phyloP scores from a whole-genome alignment of 805 yeast genomes.

The Candida manassasensis region DNA sequence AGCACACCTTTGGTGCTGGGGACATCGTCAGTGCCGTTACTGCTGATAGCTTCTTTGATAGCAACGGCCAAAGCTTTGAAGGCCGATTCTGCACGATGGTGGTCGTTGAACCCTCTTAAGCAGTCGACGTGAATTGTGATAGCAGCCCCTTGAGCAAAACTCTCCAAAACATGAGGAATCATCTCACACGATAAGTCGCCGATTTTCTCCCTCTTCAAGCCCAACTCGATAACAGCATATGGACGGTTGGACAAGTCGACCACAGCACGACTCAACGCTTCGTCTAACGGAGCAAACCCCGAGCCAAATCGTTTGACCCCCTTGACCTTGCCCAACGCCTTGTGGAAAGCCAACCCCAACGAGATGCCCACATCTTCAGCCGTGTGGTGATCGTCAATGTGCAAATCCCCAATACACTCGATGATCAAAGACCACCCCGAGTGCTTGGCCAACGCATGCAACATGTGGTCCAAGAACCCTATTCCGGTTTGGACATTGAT shows the following conservation, averaged over 20 bases:
- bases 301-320: constrained; percentile 92
- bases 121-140: constrained; percentile 94
- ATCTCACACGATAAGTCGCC: constrained; percentile 92
- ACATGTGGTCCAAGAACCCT: constrained; percentile 95
- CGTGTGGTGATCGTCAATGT: constrained; percentile 96
- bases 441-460: constrained; percentile 95
- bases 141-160: constrained; percentile 89
- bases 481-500: constrained; percentile 86
- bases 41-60: constrained; percentile 74
- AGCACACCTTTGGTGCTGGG: constrained; percentile 97
- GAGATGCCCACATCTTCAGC: constrained; percentile 96
- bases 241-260: constrained; percentile 93
- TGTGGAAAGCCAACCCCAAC: constrained; percentile 80
- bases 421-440: constrained; percentile 91
- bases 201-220: constrained; percentile 85
- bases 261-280: constrained; percentile 93
- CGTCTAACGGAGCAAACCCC: constrained; percentile 95
- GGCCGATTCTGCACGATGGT: constrained; percentile 93
- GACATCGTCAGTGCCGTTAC: constrained; percentile 83
- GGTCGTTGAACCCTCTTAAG: constrained; percentile 89
- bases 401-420: constrained; percentile 90
- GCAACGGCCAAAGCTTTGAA: constrained; percentile 96
- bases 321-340: constrained; percentile 81
- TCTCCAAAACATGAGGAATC: constrained; percentile 96
- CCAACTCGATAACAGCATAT: constrained; percentile 82